Evolutionary conservation across 129 eudicot genomes (phyloP).

Genomic region (Pseudognaphalium luteoalbum): DNA sequence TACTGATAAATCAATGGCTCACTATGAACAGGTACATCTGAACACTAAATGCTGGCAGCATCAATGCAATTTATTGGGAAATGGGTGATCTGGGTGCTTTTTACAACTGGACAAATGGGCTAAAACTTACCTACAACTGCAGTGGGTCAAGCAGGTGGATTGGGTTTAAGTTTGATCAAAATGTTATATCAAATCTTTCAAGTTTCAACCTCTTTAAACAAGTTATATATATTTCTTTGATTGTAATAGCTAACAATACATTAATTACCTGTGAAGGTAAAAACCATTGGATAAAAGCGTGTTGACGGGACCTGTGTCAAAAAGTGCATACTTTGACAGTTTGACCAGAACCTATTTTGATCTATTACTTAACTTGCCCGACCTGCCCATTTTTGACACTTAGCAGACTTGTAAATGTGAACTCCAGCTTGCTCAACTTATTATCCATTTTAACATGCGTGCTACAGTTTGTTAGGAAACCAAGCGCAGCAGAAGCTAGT

Average conservation of each 20-base stretch:
- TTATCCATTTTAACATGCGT: conserved; percentile 5
- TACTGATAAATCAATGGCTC: conserved; percentile 51
- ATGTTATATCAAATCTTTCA: neutral
- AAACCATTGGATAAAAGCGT: neutral
- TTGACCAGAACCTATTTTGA: neutral
- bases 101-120: neutral
- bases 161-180: neutral
- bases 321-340: neutral
- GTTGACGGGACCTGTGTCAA: neutral
- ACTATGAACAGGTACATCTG: conserved; percentile 57
- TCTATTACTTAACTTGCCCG: neutral
- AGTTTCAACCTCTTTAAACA: neutral
- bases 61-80: neutral
- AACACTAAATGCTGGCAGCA: neutral
- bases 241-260: neutral
- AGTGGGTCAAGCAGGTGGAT: neutral
- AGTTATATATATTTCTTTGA: neutral
- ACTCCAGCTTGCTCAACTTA: neutral
- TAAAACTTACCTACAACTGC: neutral
- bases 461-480: conserved; percentile 41
- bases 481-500: conserved; percentile 41
- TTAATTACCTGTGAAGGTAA: neutral
- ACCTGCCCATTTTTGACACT: neutral
- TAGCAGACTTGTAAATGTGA: neutral
- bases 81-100: neutral